A percentile compares a stretch with the other conserved stretches of the same genome.
Conservation (phyloP, 108 stramenopile genomes). For the Skeletonema menzelii region DNA sequence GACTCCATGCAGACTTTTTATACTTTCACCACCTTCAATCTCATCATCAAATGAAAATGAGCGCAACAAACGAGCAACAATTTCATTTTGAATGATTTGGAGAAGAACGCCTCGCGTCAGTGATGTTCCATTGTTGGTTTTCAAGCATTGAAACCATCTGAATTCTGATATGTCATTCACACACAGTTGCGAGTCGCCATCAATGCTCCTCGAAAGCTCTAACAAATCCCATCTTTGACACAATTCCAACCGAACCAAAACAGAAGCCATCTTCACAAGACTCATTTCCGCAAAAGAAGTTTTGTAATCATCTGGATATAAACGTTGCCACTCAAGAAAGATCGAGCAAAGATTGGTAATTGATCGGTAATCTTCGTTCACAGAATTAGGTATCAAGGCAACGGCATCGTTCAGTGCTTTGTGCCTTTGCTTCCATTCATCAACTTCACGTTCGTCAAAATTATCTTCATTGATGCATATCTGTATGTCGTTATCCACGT, state of each 20-base stretch:
- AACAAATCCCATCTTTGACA: conserved; percentile 47
- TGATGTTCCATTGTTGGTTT: neutral
- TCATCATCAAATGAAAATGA: conserved; percentile 19
- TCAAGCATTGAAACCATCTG: conserved; percentile 29
- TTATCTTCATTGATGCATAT: conserved; percentile 21
- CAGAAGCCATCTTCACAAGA: conserved; percentile 60
- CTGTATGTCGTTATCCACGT: conserved; percentile 2
- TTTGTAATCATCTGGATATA: conserved; percentile 66
- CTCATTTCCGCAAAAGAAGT: conserved; percentile 72
- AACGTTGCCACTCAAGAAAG: conserved; percentile 62
- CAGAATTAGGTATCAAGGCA: conserved; percentile 49
- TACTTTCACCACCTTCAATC: neutral
- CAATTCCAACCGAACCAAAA: conserved; percentile 65
- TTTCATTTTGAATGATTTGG: conserved; percentile 18
- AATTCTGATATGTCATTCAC: conserved; percentile 18
- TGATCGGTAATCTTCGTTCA: conserved; percentile 69
- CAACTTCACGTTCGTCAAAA: conserved; percentile 25
- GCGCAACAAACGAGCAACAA: conserved; percentile 12
- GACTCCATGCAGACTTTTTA: conserved; percentile 11
- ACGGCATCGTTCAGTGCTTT: conserved; percentile 60
- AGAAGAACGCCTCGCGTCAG: neutral
- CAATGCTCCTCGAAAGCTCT: conserved; percentile 1
- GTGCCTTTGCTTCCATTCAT: conserved; percentile 45
- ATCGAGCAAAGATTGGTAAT: conserved; percentile 32
- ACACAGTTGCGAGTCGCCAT: neutral